A percentile compares a stretch with the other conserved stretches of the same genome.
Evolutionary conservation across 2,329 filamentous ascomycete species (phyloP).

Genomic region (Camptophora hylomeconis): DNA sequence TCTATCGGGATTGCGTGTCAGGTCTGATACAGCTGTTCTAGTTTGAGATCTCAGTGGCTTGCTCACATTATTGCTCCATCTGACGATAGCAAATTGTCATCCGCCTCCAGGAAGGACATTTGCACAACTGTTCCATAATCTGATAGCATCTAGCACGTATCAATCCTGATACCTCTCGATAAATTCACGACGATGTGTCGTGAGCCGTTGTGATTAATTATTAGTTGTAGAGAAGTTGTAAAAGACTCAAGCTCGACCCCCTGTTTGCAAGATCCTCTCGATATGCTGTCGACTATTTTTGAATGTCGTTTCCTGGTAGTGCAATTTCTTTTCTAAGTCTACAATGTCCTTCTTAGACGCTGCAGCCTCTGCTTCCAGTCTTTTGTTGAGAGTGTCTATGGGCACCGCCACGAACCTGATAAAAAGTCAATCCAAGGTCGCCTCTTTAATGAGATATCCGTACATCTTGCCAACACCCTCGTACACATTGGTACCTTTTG

Average conservation of each 20-base stretch:
- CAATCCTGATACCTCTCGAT: background rate
- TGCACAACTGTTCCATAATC: background rate
- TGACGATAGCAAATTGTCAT: background rate
- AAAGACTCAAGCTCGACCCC: conserved; percentile 20
- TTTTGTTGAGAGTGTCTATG: conserved; percentile 57
- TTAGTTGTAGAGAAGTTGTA: no score
- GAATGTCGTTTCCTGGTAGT: conserved; percentile 88
- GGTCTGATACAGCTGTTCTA: no score
- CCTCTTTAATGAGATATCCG: conserved; percentile 25
- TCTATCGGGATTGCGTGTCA: no score
- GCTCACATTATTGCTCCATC: conserved; percentile 1
- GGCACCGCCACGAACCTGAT: conserved; percentile 76
- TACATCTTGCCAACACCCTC: conserved; percentile 97
- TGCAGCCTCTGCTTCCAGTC: conserved; percentile 61
- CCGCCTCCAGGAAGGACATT: background rate
- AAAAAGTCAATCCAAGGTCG: no score
- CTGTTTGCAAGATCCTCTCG: conserved; percentile 65
- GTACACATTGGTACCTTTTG: conserved; percentile 67
- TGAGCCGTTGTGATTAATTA: no score
- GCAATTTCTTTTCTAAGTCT: conserved; percentile 72
- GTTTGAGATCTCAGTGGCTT: no score
- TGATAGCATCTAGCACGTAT: background rate
- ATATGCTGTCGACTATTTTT: conserved; percentile 89
- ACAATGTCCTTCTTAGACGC: conserved; percentile 66
- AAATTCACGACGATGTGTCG: background rate